Evolutionary conservation across 2,329 filamentous ascomycete species (phyloP).

Genomic region (Sarocladium kiliense): DNA sequence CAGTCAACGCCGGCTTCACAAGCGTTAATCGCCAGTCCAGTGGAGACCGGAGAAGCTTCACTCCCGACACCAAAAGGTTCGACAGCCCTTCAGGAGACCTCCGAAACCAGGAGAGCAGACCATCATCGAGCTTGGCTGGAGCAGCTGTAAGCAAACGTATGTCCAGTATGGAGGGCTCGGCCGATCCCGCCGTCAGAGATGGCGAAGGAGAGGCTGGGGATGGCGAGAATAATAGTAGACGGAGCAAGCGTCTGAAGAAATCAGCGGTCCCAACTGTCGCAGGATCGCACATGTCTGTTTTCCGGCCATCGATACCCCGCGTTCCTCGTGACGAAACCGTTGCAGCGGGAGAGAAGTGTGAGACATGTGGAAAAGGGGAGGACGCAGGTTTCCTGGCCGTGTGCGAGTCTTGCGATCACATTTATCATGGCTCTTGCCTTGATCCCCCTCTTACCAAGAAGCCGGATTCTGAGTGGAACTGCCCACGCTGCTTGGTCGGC

Average conservation of each 20-base stretch:
- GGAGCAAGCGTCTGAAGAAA: conserved; percentile 91
- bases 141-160: conserved; percentile 72
- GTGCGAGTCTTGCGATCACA: conserved; percentile 89
- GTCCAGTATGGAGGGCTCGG: conserved; percentile 52
- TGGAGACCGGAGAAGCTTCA: conserved; percentile 50
- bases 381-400: conserved; percentile 65
- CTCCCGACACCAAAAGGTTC: conserved; percentile 48
- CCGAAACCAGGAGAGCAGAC: conserved; percentile 48
- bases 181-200: conserved; percentile 44
- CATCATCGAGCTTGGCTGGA: conserved; percentile 42
- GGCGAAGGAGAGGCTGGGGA: conserved; percentile 49
- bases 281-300: conserved; percentile 93
- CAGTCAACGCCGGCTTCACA: conserved; percentile 67
- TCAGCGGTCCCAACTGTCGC: conserved; percentile 75
- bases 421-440: conserved; percentile 81
- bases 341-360: conserved; percentile 63
- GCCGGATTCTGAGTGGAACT: conserved; percentile 91
- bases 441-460: conserved; percentile 76
- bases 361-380: conserved; percentile 77
- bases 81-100: conserved; percentile 18
- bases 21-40: conserved; percentile 54
- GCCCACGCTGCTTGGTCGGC: conserved; percentile 87
- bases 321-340: conserved; percentile 50
- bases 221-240: conserved; percentile 62
- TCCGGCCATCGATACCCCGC: conserved; percentile 73